These are phyloP conservation scores for Flaveria trinervia DNA, from an alignment of 129 eudicot genomes.

Conservation along the genomic window DNA sequence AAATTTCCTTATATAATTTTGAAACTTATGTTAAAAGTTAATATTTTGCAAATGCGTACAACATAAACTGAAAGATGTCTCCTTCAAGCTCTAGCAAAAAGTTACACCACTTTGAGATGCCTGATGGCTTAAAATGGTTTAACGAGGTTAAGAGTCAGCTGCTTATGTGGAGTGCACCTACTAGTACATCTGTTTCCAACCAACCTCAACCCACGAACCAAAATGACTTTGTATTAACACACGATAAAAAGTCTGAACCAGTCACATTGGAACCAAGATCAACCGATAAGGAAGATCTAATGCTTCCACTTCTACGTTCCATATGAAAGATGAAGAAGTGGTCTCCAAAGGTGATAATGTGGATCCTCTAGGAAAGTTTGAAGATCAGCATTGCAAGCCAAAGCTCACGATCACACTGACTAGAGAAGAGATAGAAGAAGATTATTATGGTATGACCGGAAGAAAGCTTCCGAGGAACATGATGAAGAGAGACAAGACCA, in stretches of 20 bases:
- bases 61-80: constrained; percentile 1
- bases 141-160: not conserved
- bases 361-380: not conserved
- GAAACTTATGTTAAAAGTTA: not conserved
- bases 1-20: not conserved
- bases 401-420: constrained; percentile 16
- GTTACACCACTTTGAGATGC: constrained; percentile 24
- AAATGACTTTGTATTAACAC: not conserved
- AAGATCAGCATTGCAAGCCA: not conserved
- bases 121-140: constrained; percentile 8
- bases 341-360: not conserved
- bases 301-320: constrained; percentile 6
- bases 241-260: not conserved
- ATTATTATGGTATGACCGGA: constrained; percentile 23
- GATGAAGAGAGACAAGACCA: constrained; percentile 16
- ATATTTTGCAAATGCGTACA: constrained; percentile 1
- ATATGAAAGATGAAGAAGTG: not conserved
- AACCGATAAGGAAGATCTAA: not conserved
- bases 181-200: not conserved
- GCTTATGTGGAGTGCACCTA: not conserved
- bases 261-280: not conserved
- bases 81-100: constrained; percentile 30
- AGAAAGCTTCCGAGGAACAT: constrained; percentile 24
- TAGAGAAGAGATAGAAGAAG: constrained; percentile 37
- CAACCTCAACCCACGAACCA: constrained; percentile 1